Percentiles rank a stretch among this genome's conserved stretches.
Evolutionary conservation across 192 early-diverging fungal species (phyloP).

Genomic region (Entophlyctis helioformis): DNA sequence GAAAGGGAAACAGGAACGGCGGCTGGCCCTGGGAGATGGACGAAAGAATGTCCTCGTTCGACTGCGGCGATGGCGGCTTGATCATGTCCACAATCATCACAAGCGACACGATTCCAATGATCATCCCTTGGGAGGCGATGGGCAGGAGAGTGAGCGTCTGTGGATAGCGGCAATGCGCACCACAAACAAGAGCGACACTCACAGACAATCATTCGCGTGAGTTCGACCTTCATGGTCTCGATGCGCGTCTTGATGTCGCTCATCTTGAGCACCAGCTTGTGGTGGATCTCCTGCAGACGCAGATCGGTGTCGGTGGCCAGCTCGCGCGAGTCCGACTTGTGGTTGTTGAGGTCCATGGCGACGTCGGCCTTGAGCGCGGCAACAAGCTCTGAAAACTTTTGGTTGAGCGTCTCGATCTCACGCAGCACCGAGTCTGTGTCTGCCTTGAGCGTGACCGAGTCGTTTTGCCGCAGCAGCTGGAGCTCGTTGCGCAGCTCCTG

Average conservation of each 20-base stretch:
- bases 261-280: constrained; percentile 68
- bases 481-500: constrained; percentile 45
- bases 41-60: too few species aligned
- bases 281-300: constrained; percentile 61
- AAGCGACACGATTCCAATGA: too few species aligned
- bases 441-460: constrained; percentile 52
- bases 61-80: too few species aligned
- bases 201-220: constrained; percentile 35
- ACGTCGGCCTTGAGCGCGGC: constrained; percentile 72
- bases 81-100: too few species aligned
- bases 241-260: constrained; percentile 78
- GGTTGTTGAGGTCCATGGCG: constrained; percentile 80
- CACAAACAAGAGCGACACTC: too few species aligned
- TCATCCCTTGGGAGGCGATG: too few species aligned
- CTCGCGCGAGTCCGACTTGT: constrained; percentile 69
- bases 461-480: constrained; percentile 19
- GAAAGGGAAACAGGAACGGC: too few species aligned
- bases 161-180: too few species aligned
- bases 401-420: constrained; percentile 65
- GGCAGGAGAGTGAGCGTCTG: too few species aligned
- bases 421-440: constrained; percentile 61
- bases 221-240: constrained; percentile 79
- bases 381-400: constrained; percentile 64
- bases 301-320: constrained; percentile 57
- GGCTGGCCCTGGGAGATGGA: too few species aligned